Evolutionary conservation across 2,329 filamentous ascomycete species (phyloP), one percentile per base, ranked within the genome.

Genomic region (Dactylella cylindrospora): DNA sequence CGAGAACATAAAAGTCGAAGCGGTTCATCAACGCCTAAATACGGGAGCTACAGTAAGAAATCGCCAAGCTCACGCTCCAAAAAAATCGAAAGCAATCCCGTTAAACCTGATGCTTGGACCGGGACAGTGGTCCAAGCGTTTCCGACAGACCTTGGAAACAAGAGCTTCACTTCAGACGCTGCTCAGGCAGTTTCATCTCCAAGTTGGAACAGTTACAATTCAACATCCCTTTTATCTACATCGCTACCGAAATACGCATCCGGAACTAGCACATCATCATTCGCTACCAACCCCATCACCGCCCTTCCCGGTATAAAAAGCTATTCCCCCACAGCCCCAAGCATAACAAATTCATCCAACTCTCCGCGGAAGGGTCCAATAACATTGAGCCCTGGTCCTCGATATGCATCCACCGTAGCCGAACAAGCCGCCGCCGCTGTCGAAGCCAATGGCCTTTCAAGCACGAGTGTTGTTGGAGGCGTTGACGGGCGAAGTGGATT

Each of bases 201-300:
- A 12, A 47, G 57, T 7, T 62, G 57, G 57, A 62, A 62, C 43
- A 62, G 49, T 39, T 54, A 62, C 31, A 62, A 43, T 29, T 62
- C 57, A 9, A 41, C 47, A 10, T 54, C 57, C 1, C 32, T 54
- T n/a, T 25, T 62, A 12, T 62, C 57, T 17, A 47, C 57, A 7
- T 62, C 57, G n/a, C 38, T 62, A 3, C 57, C 57, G 19, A 62
- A 62, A 32, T 45, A 62, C 15, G 57, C 57, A 9, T 62, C 57
- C 13, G 57, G 57, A n/a, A 23, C 57, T n/a, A 62, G 57, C 25
- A 53, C 57, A 17, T 51, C 51, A 17, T 46, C 59, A 9, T 64
- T 57, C 33, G 51, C 44, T 17, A 55, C 59, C 10, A 57, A 57
- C 17, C 59, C 59, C 12, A 64, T 64, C n/a, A 57, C 52, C 2